A percentile compares a stretch with the other conserved stretches of the same genome.
Conservation (phyloP, 2,329 filamentous ascomycete species). For the Coniosporium tulheliwenetii region DNA sequence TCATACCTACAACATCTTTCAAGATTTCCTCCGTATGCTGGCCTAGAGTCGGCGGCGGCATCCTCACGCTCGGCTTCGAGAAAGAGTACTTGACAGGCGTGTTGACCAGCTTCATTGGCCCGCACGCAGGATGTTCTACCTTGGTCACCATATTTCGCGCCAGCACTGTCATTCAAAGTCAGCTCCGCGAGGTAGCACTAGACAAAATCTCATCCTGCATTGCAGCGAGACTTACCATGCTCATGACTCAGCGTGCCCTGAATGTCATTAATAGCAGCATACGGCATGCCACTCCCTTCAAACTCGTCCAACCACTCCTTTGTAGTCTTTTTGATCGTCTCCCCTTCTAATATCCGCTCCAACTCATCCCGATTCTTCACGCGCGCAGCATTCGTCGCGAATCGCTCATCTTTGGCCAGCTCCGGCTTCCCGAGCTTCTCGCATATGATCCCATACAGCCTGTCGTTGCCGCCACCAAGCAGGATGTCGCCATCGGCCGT, state of each 20-base stretch:
- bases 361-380: slow-evolving; percentile 59
- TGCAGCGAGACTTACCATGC: slow-evolving; percentile 45
- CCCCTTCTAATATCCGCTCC: slow-evolving; percentile 61
- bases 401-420: slow-evolving; percentile 41
- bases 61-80: slow-evolving; percentile 59
- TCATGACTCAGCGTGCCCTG: slow-evolving; percentile 69
- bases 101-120: slow-evolving; percentile 77
- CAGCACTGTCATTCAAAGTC: slow-evolving; percentile 26
- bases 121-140: slow-evolving; percentile 68
- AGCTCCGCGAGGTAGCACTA: background rate
- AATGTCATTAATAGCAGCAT: slow-evolving; percentile 87
- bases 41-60: slow-evolving; percentile 68
- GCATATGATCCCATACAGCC: slow-evolving; percentile 44
- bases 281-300: slow-evolving; percentile 87
- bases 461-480: slow-evolving; percentile 48
- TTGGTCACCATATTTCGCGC: slow-evolving; percentile 84
- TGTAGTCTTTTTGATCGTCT: slow-evolving; percentile 65
- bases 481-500: slow-evolving; percentile 48
- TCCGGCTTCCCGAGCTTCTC: slow-evolving; percentile 40
- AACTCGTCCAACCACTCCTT: slow-evolving; percentile 75
- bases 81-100: slow-evolving; percentile 91
- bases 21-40: slow-evolving; percentile 76
- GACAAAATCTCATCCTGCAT: background rate
- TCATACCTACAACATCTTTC: slow-evolving; percentile 44
- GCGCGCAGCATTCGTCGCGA: slow-evolving; percentile 41